Conservation (phyloP, 371 early-diverging fungal genomes). For the Rhizomucor miehei region DNA sequence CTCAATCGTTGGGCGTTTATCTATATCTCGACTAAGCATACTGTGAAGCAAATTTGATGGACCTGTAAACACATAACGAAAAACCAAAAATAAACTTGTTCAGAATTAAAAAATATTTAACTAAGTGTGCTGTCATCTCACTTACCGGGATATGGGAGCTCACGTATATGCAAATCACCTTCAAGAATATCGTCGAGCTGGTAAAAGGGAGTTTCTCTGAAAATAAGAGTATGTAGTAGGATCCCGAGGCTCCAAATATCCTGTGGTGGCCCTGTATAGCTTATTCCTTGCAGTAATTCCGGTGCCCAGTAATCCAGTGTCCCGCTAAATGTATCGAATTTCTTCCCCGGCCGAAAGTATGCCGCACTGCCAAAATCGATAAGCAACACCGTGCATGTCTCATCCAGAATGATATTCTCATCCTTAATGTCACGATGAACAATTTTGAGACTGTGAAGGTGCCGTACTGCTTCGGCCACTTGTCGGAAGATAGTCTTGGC, state of each 20-base stretch:
- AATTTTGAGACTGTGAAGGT: constrained; percentile 66
- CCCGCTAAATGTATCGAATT: constrained; percentile 73
- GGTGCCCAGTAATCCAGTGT: constrained; percentile 77
- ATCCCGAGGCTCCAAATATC: constrained; percentile 87
- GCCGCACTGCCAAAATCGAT: constrained; percentile 81
- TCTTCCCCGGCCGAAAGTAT: constrained; percentile 54
- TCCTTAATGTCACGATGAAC: constrained; percentile 82
- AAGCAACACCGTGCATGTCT: constrained; percentile 52
- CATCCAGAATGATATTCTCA: constrained; percentile 72
- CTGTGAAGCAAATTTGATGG: constrained; percentile 49
- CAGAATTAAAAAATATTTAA: neutral
- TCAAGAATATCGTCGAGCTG: constrained; percentile 71
- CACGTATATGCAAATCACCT: constrained; percentile 59
- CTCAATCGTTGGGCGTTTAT: constrained; percentile 49
- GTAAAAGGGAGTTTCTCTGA: constrained; percentile 81
- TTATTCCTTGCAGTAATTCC: constrained; percentile 66
- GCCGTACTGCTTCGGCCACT: constrained; percentile 61
- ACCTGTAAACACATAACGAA: constrained; percentile 19
- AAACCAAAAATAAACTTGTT: neutral
- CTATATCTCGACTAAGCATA: constrained; percentile 52
- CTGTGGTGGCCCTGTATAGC: constrained; percentile 73
- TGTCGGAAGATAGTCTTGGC: constrained; percentile 62
- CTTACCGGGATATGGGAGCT: constrained; percentile 60
- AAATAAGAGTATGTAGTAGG: constrained; percentile 76
- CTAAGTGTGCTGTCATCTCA: no score